Evolutionary conservation across 2,329 filamentous ascomycete genomes (phyloP).

Genomic region (Cercospora brassicicola): DNA sequence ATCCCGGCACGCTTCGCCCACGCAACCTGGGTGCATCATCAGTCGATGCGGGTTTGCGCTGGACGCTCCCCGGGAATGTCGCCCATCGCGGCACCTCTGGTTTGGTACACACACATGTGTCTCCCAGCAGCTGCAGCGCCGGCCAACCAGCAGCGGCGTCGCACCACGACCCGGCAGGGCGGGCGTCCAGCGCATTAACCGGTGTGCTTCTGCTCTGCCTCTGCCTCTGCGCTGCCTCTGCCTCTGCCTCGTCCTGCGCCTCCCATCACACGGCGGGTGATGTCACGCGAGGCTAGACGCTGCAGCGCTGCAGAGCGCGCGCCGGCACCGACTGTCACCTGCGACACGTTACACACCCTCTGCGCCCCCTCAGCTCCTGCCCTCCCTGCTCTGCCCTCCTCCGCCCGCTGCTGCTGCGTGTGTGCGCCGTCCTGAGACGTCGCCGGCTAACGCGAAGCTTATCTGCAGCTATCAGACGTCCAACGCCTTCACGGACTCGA

Average conservation of each 20-base stretch:
- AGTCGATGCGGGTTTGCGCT: conserved; percentile 19
- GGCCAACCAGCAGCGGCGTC: conserved; percentile 19
- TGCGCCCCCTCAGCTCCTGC: conserved; percentile 13
- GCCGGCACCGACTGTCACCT: conserved; percentile 21
- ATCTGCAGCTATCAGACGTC: conserved; percentile 47
- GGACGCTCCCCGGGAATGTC: conserved; percentile 16
- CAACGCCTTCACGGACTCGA: conserved; percentile 55
- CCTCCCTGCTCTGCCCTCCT: background rate
- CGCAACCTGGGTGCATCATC: conserved; percentile 16
- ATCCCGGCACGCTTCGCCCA: conserved; percentile 19
- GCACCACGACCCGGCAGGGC: conserved; percentile 24
- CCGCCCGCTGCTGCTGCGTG: conserved; percentile 5
- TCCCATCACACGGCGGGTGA: conserved; percentile 30
- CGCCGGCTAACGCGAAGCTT: conserved; percentile 18
- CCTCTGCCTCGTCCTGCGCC: background rate
- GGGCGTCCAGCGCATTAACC: conserved; percentile 26
- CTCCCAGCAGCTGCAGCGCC: conserved; percentile 21
- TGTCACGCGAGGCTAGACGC: conserved; percentile 21
- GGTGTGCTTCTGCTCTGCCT: conserved; percentile 6
- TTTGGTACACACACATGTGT: conserved; percentile 17
- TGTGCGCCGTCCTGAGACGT: conserved; percentile 16
- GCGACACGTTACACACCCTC: conserved; percentile 30
- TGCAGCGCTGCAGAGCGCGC: conserved; percentile 22
- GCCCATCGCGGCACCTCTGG: conserved; percentile 24
- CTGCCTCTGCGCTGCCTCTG: background rate